These are phyloP conservation scores for Phytophthora multivora DNA, from an alignment of 352 stramenopile species.

Conservation along the genomic window DNA sequence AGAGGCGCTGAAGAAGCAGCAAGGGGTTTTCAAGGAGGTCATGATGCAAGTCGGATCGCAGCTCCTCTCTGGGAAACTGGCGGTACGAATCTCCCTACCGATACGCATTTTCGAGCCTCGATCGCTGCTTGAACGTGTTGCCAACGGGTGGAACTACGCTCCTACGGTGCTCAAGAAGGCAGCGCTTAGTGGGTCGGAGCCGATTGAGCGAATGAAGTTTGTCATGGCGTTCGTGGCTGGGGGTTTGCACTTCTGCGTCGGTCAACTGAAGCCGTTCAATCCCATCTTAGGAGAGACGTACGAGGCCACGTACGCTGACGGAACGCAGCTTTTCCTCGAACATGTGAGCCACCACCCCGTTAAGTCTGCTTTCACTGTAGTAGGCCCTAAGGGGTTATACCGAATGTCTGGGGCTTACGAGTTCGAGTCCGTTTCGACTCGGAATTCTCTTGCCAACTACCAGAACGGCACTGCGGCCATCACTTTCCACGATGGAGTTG, in stretches of 20 bases:
- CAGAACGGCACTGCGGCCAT: slow-evolving; percentile 52
- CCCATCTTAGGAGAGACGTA: slow-evolving; percentile 84
- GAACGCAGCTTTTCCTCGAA: slow-evolving; percentile 70
- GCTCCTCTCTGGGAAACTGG: slow-evolving; percentile 68
- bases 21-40: slow-evolving; percentile 81
- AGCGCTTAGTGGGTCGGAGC: slow-evolving; percentile 46
- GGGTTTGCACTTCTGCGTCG: slow-evolving; percentile 74
- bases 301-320: slow-evolving; percentile 72
- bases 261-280: slow-evolving; percentile 83
- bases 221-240: slow-evolving; percentile 73
- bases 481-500: slow-evolving; percentile 55
- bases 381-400: slow-evolving; percentile 55
- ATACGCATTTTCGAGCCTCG: slow-evolving; percentile 81
- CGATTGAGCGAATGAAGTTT: slow-evolving; percentile 71
- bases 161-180: slow-evolving; percentile 79
- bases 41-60: slow-evolving; percentile 79
- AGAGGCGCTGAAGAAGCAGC: slow-evolving; percentile 76
- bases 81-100: slow-evolving; percentile 71
- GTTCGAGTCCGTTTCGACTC: slow-evolving; percentile 71
- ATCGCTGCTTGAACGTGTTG: slow-evolving; percentile 75
- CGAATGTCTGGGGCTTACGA: slow-evolving; percentile 63
- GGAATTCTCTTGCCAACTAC: slow-evolving; percentile 74
- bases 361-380: slow-evolving; percentile 61
- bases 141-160: slow-evolving; percentile 77
- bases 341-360: slow-evolving; percentile 78